Percentiles rank a stretch among this genome's conserved stretches.
These are phyloP conservation scores for Venustampulla echinocandica DNA, from an alignment of 495 filamentous ascomycete genomes.

Conservation along the genomic window DNA sequence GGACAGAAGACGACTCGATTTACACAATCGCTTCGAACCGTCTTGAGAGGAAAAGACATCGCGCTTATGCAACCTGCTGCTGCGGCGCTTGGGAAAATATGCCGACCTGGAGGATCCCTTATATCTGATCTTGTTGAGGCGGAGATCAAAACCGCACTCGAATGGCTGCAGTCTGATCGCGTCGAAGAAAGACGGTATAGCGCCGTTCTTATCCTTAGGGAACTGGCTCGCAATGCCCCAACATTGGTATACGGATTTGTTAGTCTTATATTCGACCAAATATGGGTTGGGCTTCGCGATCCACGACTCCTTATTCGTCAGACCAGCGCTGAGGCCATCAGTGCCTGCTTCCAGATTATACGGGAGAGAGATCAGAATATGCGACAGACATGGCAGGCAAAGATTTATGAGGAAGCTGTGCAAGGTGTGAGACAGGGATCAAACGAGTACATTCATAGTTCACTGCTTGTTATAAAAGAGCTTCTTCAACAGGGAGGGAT, in stretches of 20 bases:
- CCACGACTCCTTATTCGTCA: slow-evolving; percentile 83
- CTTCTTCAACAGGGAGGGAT: slow-evolving; percentile 88
- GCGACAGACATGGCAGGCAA: slow-evolving; percentile 75
- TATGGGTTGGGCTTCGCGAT: slow-evolving; percentile 90
- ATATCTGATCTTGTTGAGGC: slow-evolving; percentile 95
- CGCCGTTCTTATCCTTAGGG: slow-evolving; percentile 80
- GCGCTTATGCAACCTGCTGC: slow-evolving; percentile 81
- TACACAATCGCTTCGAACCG: slow-evolving; percentile 76
- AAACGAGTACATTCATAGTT: slow-evolving; percentile 82
- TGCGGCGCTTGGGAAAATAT: slow-evolving; percentile 77
- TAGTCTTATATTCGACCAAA: slow-evolving; percentile 79
- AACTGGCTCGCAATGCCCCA: slow-evolving; percentile 82
- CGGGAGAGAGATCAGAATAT: slow-evolving; percentile 77
- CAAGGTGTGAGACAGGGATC: slow-evolving; percentile 69
- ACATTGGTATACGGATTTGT: slow-evolving; percentile 91
- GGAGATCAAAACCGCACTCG: slow-evolving; percentile 87
- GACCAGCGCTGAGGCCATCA: slow-evolving; percentile 81
- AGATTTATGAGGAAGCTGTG: slow-evolving; percentile 76
- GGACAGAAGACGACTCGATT: slow-evolving; percentile 92
- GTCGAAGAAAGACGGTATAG: slow-evolving; percentile 87
- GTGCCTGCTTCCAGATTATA: slow-evolving; percentile 90
- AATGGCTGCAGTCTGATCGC: slow-evolving; percentile 93
- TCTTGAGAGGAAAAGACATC: slow-evolving; percentile 81
- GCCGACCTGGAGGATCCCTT: slow-evolving; percentile 83
- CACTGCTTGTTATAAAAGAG: slow-evolving; percentile 82